Evolutionary conservation across 176 grass and related monocot genomes (phyloP), one percentile per base, ranked within the genome.

Genomic region (Avena eriantha): DNA sequence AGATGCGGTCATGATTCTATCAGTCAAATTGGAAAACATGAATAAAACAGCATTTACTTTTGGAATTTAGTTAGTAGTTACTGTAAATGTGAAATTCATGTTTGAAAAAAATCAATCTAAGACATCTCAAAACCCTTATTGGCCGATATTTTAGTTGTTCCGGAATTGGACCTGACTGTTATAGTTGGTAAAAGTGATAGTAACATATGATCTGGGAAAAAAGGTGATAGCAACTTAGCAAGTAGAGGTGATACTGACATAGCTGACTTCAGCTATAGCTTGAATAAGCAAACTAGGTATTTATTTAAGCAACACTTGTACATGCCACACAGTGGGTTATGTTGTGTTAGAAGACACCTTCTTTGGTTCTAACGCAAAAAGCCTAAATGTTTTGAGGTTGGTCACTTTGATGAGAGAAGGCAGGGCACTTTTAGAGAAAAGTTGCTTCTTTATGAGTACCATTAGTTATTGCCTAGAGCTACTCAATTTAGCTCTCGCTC

Each of bases 131-230:
- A 65, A 8, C 1, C 54, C 45, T 47, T 12, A 33, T 56, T 54
- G 54, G 78, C 18, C 13, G 43, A 63, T 64, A 12, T 60, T 35
- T 33, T 64, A 61, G n/a, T 50, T 82, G 41, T 35, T 54, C 14
- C 33, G 11, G 19, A 71, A 68, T 36, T 46, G 64, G 45, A 72
- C 33, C 79, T 72, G 15, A 18, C 60, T 12, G 33, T 70, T 86
- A 22, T 61, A 86, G 41, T 50, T 78, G 41, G 72, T 82, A 78
- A 26, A 77, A 33, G n/a, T 17, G n/a, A 86, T 82, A 31, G 58
- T 31, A 10, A 29, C 18, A 72, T 73, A 61, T 15, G 47, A 7
- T 78, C 73, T 64, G n/a, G 1, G 41, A 39, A 57, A n/a, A 48
- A 76, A 39, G 54, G 79, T 53, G 29, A 51, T 61, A 82, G 43